Conservation (phyloP, 768 basidiomycete species). For the Lactarius sanguifluus region DNA sequence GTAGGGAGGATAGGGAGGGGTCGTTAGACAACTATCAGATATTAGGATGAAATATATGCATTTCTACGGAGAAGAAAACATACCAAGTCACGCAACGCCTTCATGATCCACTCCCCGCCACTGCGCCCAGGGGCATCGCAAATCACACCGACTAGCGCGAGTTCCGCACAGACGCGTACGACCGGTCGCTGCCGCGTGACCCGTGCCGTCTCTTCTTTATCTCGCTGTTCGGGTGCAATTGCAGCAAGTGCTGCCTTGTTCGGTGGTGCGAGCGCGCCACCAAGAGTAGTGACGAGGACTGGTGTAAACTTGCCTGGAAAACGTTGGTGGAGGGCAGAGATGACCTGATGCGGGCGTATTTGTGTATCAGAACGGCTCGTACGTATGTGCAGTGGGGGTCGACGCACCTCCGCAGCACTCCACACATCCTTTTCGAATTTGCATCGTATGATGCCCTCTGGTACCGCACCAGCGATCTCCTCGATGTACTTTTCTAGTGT, state of each 20-base stretch:
- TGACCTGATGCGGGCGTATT: conserved; percentile 53
- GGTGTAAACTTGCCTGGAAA: conserved; percentile 82
- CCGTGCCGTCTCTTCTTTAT: conserved; percentile 86
- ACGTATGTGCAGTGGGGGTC: conserved; percentile 10
- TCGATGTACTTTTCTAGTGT: conserved; percentile 95
- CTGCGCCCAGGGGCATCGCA: conserved; percentile 67
- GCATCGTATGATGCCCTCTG: conserved; percentile 84
- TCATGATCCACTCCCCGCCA: conserved; percentile 90
- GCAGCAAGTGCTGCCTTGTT: conserved; percentile 54
- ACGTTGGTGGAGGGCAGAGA: conserved; percentile 84
- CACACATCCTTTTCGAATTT: conserved; percentile 92
- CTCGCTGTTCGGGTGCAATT: conserved; percentile 73
- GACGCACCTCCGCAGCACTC: conserved; percentile 85
- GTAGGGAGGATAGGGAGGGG: conserved; percentile 81
- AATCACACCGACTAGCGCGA: conserved; percentile 85
- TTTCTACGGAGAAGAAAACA: conserved; percentile 32
- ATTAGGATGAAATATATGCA: conserved; percentile 25
- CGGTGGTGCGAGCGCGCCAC: conserved; percentile 57
- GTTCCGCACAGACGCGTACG: conserved; percentile 83
- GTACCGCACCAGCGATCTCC: conserved; percentile 83
- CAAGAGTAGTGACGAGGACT: conserved; percentile 58
- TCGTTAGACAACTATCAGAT: conserved; percentile 76
- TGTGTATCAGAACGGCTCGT: conserved; percentile 2
- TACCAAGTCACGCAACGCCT: conserved; percentile 80
- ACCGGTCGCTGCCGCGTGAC: conserved; percentile 81